Conservation (phyloP, 164 flowering plant species). For the Saururus chinensis region DNA sequence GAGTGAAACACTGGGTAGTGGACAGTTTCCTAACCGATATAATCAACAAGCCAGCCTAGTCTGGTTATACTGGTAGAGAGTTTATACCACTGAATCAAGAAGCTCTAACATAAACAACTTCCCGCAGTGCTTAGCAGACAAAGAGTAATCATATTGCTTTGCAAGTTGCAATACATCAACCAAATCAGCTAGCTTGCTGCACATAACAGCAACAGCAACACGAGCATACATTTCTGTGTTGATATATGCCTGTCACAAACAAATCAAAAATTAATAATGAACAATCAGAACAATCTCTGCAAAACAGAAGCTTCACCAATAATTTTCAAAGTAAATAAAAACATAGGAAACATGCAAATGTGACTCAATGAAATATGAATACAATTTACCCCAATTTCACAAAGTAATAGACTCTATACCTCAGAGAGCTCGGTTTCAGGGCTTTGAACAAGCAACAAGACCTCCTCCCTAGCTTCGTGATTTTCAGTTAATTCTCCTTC, state of each 20-base stretch:
- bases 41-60: background rate
- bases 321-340: no score
- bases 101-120: constrained; percentile 80
- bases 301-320: no score
- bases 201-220: constrained; percentile 79
- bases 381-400: background rate
- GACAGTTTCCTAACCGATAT: background rate
- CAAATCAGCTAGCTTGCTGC: constrained; percentile 60
- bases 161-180: constrained; percentile 25
- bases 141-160: constrained; percentile 24
- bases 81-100: constrained; percentile 68
- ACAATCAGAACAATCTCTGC: background rate
- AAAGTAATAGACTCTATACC: constrained; percentile 27
- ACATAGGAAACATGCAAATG: background rate
- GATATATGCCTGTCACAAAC: constrained; percentile 52
- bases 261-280: constrained; percentile 3
- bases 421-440: constrained; percentile 71
- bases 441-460: constrained; percentile 50
- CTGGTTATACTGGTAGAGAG: background rate
- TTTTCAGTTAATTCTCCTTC: constrained; percentile 82
- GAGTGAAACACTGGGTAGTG: background rate
- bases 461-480: constrained; percentile 66
- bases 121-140: constrained; percentile 58
- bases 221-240: constrained; percentile 96
- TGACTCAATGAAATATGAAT: background rate